Evolutionary conservation across 345 rosid species (phyloP).

Genomic region (Brassica carinata): DNA sequence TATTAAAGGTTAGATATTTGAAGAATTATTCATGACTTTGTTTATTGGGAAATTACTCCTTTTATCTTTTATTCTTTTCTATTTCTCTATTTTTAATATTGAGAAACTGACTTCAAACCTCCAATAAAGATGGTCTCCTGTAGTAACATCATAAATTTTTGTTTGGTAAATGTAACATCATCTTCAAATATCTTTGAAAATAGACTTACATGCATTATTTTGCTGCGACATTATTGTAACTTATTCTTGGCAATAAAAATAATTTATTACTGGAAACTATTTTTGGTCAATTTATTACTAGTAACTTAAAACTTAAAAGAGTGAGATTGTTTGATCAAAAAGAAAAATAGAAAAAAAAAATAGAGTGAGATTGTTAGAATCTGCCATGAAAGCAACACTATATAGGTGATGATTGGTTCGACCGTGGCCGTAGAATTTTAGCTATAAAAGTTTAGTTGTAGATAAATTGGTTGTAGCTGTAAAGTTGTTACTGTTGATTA

Average conservation of each 20-base stretch:
- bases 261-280: no score
- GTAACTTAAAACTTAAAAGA: neutral
- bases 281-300: no score
- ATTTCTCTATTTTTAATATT: neutral
- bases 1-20: neutral
- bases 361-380: neutral
- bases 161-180: neutral
- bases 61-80: neutral
- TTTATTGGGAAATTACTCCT: neutral
- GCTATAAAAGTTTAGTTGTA: no score
- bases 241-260: neutral
- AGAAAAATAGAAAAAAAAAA: no score
- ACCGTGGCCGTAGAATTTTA: no score
- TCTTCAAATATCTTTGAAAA: slow-evolving; percentile 3
- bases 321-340: neutral
- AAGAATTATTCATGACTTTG: neutral
- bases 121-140: neutral
- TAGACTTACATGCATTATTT: neutral
- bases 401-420: neutral
- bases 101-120: neutral
- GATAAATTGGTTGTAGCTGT: no score
- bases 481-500: no score
- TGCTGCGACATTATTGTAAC: slow-evolving; percentile 1
- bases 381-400: slow-evolving; percentile 12
- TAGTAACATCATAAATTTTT: neutral